These are phyloP conservation scores for Hippophae tibetana DNA, from an alignment of 306 rosid species.

Conservation along the genomic window DNA sequence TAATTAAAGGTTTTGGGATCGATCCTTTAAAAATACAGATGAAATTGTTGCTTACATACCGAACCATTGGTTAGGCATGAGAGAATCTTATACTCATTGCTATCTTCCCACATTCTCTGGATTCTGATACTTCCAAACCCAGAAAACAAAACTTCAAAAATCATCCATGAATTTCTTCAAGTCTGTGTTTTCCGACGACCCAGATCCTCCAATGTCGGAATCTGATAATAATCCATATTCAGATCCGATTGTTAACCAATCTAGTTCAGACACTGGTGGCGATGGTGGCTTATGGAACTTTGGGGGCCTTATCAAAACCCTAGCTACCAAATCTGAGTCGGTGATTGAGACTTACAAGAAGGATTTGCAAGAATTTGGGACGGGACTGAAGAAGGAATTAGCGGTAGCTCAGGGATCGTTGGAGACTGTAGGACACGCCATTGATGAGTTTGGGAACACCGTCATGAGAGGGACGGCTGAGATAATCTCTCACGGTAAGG, in stretches of 20 bases:
- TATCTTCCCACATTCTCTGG: no score
- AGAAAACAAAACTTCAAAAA: not conserved
- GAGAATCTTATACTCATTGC: no score
- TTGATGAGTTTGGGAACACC: slow-evolving; percentile 65
- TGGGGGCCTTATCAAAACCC: slow-evolving; percentile 61
- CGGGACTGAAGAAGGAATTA: slow-evolving; percentile 66
- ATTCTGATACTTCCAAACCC: not conserved
- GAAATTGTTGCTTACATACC: no score
- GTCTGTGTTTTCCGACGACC: slow-evolving; percentile 64
- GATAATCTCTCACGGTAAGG: slow-evolving; percentile 68
- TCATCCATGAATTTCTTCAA: slow-evolving; percentile 71
- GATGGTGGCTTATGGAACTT: slow-evolving; percentile 43
- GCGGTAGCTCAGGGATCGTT: slow-evolving; percentile 86
- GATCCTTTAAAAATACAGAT: no score
- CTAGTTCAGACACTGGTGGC: slow-evolving; percentile 2
- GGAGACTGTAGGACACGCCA: slow-evolving; percentile 49
- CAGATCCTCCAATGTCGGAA: slow-evolving; percentile 26
- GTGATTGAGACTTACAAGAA: slow-evolving; percentile 84
- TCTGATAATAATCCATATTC: slow-evolving; percentile 18
- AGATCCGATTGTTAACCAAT: slow-evolving; percentile 16
- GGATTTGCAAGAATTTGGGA: slow-evolving; percentile 71
- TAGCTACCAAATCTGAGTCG: slow-evolving; percentile 59
- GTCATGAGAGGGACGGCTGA: slow-evolving; percentile 76
- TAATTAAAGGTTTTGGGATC: no score
- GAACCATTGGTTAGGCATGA: no score